phyloP scores from a whole-genome alignment of 108 stramenopile genomes.

The Aurantiochytrium sp. region DNA sequence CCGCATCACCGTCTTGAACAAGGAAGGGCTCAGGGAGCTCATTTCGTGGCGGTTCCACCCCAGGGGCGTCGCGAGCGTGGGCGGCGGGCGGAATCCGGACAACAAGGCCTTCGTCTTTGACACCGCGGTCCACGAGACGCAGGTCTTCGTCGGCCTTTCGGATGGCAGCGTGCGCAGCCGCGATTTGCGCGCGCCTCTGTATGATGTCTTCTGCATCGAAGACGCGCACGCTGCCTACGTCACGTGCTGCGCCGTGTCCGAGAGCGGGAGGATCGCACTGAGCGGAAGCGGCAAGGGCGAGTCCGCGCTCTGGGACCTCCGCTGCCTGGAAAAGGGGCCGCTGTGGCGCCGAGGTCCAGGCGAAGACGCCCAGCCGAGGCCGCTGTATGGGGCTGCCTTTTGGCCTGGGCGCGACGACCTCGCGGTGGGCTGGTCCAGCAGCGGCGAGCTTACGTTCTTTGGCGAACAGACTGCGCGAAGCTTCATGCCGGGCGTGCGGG shows the following conservation, averaged over 20 bases:
- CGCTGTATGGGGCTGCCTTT: not conserved
- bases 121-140: not conserved
- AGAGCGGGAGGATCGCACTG: not conserved
- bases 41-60: not conserved
- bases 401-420: not conserved
- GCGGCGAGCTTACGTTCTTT: not conserved
- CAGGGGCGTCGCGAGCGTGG: not conserved
- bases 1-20: not conserved
- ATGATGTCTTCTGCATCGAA: not conserved
- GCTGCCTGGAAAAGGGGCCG: not conserved
- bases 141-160: not conserved
- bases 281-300: not conserved
- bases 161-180: not conserved
- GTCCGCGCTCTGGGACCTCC: not conserved
- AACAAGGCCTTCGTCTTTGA: not conserved
- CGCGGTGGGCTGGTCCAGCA: not conserved
- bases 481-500: not conserved
- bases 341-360: not conserved
- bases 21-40: not conserved
- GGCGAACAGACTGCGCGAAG: not conserved
- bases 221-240: slow-evolving; percentile 2
- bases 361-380: not conserved
- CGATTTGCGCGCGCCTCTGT: not conserved
- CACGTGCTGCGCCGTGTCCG: not conserved
- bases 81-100: not conserved